A percentile compares a stretch with the other conserved stretches of the same genome.
Evolutionary conservation across 2,329 filamentous ascomycete genomes (phyloP).

Genomic region (Sclerotinia minor): DNA sequence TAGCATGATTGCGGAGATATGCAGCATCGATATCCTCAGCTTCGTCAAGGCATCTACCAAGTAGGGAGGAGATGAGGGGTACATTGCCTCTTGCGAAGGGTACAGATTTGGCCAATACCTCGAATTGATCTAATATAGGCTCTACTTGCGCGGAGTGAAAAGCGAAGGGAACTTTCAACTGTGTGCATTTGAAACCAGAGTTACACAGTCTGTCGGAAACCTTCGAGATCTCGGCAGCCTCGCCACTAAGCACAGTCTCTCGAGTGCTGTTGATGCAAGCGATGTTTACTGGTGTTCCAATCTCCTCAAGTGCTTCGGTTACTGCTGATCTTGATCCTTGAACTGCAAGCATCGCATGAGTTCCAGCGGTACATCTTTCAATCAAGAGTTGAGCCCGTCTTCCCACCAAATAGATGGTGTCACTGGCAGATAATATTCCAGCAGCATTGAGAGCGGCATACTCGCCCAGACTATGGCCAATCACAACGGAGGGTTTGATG

Average conservation of each 20-base stretch:
- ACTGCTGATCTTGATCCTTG: conserved; percentile 47
- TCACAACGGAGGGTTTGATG: conserved; percentile 45
- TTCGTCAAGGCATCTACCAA: conserved; percentile 58
- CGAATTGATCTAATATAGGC: conserved; percentile 60
- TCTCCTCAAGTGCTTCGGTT: conserved; percentile 31
- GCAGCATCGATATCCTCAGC: conserved; percentile 55
- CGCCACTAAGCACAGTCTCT: conserved; percentile 46
- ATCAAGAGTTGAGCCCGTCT: conserved; percentile 63
- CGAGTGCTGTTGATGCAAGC: conserved; percentile 25
- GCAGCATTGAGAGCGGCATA: conserved; percentile 70
- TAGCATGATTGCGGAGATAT: conserved; percentile 64
- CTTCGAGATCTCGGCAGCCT: conserved; percentile 18
- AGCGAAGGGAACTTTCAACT: conserved; percentile 63
- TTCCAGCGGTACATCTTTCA: conserved; percentile 63
- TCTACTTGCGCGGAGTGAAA: conserved; percentile 67
- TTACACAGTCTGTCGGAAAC: conserved; percentile 51
- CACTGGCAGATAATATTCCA: conserved; percentile 67
- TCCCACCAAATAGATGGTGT: conserved; percentile 71
- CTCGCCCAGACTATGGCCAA: conserved; percentile 44
- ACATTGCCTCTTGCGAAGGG: conserved; percentile 56
- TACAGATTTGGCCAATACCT: conserved; percentile 52
- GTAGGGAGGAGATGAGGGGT: conserved; percentile 66
- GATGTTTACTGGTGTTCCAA: conserved; percentile 16
- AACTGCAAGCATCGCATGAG: conserved; percentile 65
- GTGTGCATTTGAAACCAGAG: conserved; percentile 50